Conservation (phyloP, 2,329 filamentous ascomycete species). For the Exophiala alcalophila region DNA sequence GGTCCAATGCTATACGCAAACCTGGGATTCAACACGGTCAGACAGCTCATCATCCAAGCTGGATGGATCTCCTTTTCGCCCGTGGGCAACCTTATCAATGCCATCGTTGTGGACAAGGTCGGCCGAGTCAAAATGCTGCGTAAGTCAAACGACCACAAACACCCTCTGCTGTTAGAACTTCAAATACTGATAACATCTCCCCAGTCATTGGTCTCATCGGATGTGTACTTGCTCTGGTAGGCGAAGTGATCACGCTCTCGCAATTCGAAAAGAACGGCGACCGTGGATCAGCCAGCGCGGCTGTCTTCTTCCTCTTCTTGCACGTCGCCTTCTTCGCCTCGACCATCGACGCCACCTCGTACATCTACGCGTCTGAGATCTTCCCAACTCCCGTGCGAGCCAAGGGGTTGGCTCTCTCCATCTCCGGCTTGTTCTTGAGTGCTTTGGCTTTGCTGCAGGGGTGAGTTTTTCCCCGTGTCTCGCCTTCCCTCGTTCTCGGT, state of each 20-base stretch:
- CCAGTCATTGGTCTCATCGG: slow-evolving; percentile 37
- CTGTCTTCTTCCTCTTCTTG: slow-evolving; percentile 65
- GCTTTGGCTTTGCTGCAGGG: slow-evolving; percentile 5
- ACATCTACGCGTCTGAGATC: slow-evolving; percentile 69
- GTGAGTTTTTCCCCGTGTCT: background rate
- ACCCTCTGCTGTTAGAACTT: background rate
- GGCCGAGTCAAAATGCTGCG: slow-evolving; percentile 36
- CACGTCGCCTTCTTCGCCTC: slow-evolving; percentile 8
- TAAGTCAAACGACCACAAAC: background rate
- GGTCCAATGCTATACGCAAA: slow-evolving; percentile 17
- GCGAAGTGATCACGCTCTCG: slow-evolving; percentile 45
- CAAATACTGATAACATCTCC: slow-evolving; percentile 2
- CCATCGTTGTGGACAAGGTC: slow-evolving; percentile 38
- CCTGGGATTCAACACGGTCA: slow-evolving; percentile 18
- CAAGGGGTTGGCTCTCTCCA: slow-evolving; percentile 49
- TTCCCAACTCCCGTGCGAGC: slow-evolving; percentile 69
- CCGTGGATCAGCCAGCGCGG: slow-evolving; percentile 57
- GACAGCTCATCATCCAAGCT: slow-evolving; percentile 15
- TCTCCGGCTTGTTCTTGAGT: slow-evolving; percentile 5
- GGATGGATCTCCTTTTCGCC: slow-evolving; percentile 21
- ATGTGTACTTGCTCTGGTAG: slow-evolving; percentile 34
- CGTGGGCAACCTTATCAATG: slow-evolving; percentile 27
- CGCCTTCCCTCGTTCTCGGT: background rate
- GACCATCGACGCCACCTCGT: slow-evolving; percentile 62
- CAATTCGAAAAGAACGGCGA: slow-evolving; percentile 45